Base-by-base conservation (phyloP, 768 basidiomycete genomes). In the Psilocybe subaeruginosa region DNA sequence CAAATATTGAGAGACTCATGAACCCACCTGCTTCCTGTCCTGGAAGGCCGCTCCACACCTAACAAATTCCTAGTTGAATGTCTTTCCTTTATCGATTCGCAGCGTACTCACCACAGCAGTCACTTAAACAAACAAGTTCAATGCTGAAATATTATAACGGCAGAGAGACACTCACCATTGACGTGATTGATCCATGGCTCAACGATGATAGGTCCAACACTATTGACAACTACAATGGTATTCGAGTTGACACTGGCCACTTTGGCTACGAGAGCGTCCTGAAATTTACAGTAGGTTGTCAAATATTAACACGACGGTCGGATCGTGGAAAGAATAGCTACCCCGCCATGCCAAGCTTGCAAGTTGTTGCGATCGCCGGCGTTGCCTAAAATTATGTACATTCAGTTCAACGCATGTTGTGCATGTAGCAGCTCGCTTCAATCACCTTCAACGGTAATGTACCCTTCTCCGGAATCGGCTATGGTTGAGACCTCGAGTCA, bases 171-270 rank as follows among this genome's bases (percentile, higher is more conserved):
- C 76, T 31, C 59, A 78, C 73, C 77, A 68, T 89, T 88, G 2
- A 79, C 71, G 64, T 88, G 76, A 54, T 79, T 78, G 45, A 85
- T 82, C 84, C 87, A 88, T 19, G 80, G 64, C 70, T 88, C 84
- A 74, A 83, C 75, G 31, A 77, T 76, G 53, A 88, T 82, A 0
- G 84, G 81, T 0, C 89, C 89, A 49, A 89, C 87, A 7, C 82
- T 80, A 69, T 91, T 85, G 4, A 90, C 78, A 8, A 91, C 82
- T 39, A 91, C 89, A 37, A 92, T 76, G 0, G 86, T 88, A 66
- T 84, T 82, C 27, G 78, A 72, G 66, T 86, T 86, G n/a, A 75
- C 76, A 27, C 74, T 72, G 2, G 89, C 87, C 12, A 85, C 85
- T 30, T 74, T 74, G 43, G 77, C 70, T 8, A 87, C 77, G 58